phyloP scores from a whole-genome alignment of 495 filamentous ascomycete genomes.

The Xylaria nigripes region DNA sequence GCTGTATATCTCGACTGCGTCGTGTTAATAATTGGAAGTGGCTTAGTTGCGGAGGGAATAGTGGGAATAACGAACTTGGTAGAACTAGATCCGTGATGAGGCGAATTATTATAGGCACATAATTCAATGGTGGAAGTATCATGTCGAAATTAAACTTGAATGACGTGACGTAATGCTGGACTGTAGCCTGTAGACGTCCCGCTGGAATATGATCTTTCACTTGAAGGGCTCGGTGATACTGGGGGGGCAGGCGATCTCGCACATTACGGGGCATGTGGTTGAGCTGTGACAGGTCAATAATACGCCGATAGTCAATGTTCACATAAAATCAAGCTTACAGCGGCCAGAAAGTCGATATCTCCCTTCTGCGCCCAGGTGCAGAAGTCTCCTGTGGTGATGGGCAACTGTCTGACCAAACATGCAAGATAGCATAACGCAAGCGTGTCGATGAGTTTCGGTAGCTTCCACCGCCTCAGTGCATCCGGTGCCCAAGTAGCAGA shows the following conservation, averaged over 20 bases:
- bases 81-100: slow-evolving; percentile 67
- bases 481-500: slow-evolving; percentile 19
- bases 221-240: slow-evolving; percentile 51
- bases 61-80: slow-evolving; percentile 52
- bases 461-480: slow-evolving; percentile 27
- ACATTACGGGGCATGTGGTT: slow-evolving; percentile 56
- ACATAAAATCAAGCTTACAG: slow-evolving; percentile 22
- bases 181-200: slow-evolving; percentile 54
- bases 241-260: slow-evolving; percentile 53
- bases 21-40: slow-evolving; percentile 11
- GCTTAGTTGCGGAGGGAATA: neutral
- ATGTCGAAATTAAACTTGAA: slow-evolving; percentile 62
- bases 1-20: slow-evolving; percentile 59
- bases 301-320: neutral
- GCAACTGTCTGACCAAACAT: slow-evolving; percentile 34
- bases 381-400: slow-evolving; percentile 38
- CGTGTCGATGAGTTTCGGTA: slow-evolving; percentile 35
- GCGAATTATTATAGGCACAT: slow-evolving; percentile 54
- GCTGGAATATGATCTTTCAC: slow-evolving; percentile 38
- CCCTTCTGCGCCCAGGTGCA: slow-evolving; percentile 34
- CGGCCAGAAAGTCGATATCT: slow-evolving; percentile 33
- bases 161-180: slow-evolving; percentile 52
- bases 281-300: slow-evolving; percentile 28
- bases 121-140: slow-evolving; percentile 63
- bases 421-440: slow-evolving; percentile 40